Percentiles rank a stretch among this genome's conserved stretches.
These are phyloP conservation scores for Cynara cardunculus DNA, from an alignment of 129 eudicot species.

Conservation along the genomic window DNA sequence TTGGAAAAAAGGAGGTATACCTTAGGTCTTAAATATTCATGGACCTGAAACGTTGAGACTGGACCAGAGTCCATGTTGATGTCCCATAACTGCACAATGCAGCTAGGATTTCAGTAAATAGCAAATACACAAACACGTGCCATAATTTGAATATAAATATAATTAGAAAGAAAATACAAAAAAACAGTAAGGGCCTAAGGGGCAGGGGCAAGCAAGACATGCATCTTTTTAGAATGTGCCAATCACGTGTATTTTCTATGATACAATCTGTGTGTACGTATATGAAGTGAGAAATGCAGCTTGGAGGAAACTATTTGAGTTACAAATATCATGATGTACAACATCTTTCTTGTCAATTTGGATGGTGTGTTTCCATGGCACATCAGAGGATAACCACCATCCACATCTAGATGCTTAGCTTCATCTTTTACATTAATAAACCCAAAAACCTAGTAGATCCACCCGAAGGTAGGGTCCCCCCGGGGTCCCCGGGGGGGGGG, in stretches of 20 bases:
- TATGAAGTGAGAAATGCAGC: too few relatives aligned
- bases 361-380: neutral
- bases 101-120: slow-evolving; percentile 9
- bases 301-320: neutral
- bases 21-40: slow-evolving; percentile 92
- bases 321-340: too few relatives aligned
- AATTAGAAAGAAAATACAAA: neutral
- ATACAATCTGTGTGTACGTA: too few relatives aligned
- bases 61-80: slow-evolving; percentile 96
- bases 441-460: too few relatives aligned
- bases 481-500: too few relatives aligned
- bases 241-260: too few relatives aligned
- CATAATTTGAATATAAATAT: neutral
- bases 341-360: neutral
- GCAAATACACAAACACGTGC: neutral
- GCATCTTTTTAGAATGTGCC: too few relatives aligned
- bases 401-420: neutral
- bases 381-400: neutral
- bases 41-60: slow-evolving; percentile 87
- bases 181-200: too few relatives aligned
- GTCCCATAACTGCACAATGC: slow-evolving; percentile 80
- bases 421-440: neutral
- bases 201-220: too few relatives aligned
- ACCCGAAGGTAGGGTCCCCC: too few relatives aligned
- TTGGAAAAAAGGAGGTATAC: slow-evolving; percentile 25